Conservation (phyloP, 1,284 basidiomycete species). For the Ganoderma resinaceum region DNA sequence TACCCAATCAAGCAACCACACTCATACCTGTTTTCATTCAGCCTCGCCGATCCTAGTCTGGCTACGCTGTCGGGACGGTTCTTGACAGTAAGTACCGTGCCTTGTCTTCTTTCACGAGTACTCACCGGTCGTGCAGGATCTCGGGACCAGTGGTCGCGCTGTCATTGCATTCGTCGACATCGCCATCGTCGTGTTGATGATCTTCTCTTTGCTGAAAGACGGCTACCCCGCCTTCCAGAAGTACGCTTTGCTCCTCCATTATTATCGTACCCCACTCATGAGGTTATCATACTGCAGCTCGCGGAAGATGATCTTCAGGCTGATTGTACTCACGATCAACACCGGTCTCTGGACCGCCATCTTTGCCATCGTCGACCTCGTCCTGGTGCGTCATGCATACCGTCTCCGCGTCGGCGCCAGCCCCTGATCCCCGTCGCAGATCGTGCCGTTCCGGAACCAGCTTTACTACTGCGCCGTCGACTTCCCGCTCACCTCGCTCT, state of each 20-base stretch:
- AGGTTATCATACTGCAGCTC: not conserved
- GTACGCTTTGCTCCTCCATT: not conserved
- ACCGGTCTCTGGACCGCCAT: not conserved
- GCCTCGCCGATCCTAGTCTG: not conserved
- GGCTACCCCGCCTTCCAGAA: not conserved
- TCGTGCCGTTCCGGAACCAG: too few species aligned
- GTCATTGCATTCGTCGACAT: constrained; percentile 9
- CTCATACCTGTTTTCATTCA: not conserved
- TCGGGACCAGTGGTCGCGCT: not conserved
- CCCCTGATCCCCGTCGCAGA: too few species aligned
- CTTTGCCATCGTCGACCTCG: not conserved
- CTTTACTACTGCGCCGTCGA: constrained; percentile 3
- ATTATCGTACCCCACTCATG: not conserved
- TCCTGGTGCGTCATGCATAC: not conserved
- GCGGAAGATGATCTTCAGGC: not conserved
- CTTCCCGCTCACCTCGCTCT: constrained; percentile 5
- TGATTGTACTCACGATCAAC: not conserved
- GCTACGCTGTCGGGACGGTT: not conserved
- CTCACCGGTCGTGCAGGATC: not conserved
- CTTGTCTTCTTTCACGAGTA: too few species aligned
- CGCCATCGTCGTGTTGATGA: constrained; percentile 4
- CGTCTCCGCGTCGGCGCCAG: too few species aligned
- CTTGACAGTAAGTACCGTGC: not conserved
- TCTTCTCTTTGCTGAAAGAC: not conserved
- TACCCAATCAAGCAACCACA: too few species aligned